phyloP scores from a whole-genome alignment of 495 filamentous ascomycete species.

The Amphirosellinia nigrospora region DNA sequence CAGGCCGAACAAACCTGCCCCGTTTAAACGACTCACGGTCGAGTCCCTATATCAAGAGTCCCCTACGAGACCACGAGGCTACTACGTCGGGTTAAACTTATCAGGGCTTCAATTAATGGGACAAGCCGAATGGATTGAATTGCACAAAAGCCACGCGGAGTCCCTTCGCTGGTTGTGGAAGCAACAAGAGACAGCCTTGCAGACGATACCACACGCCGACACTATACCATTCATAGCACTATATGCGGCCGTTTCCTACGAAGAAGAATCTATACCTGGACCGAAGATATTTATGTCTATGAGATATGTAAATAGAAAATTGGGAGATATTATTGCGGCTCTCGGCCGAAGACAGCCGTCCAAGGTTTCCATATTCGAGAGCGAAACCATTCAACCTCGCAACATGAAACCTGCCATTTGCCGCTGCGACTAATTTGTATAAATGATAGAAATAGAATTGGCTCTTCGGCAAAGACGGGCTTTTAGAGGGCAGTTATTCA shows the following conservation, averaged over 20 bases:
- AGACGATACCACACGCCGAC: constrained; percentile 10
- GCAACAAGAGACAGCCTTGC: not conserved
- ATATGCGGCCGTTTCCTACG: not conserved
- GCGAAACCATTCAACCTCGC: not conserved
- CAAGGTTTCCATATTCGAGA: not conserved
- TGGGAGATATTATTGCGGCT: not conserved
- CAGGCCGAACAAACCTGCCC: not conserved
- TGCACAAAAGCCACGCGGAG: not conserved
- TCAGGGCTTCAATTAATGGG: constrained; percentile 12
- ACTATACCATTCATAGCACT: constrained; percentile 10
- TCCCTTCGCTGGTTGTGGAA: not conserved
- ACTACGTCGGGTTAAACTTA: constrained; percentile 19
- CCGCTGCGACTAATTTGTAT: too few species aligned
- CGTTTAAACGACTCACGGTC: not conserved
- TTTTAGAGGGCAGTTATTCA: not conserved
- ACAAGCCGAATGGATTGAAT: constrained; percentile 2
- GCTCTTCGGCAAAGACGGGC: not conserved
- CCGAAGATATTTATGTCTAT: not conserved
- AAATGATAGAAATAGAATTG: not conserved
- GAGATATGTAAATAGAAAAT: not conserved
- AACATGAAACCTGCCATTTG: too few species aligned
- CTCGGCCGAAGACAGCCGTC: constrained; percentile 2
- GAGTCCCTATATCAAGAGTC: not conserved
- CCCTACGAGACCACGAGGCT: constrained; percentile 8
- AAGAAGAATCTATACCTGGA: not conserved